Base-by-base conservation (phyloP, 345 rosid genomes). In the Mallotus nudiflorus region DNA sequence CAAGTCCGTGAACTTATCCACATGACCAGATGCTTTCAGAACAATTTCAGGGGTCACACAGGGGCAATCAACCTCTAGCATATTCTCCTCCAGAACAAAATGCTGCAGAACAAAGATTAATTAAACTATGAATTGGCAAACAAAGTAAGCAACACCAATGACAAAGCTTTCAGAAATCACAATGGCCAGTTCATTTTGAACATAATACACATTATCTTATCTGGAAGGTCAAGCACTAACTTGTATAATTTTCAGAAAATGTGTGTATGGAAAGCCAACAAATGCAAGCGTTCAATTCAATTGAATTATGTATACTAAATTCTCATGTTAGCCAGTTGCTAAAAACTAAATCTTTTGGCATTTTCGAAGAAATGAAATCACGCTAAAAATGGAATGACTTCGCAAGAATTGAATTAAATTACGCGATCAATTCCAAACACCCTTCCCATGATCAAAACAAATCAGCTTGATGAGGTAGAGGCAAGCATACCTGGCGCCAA, bases 31-130 rank as follows among this genome's bases (percentile, higher is more conserved):
- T 8, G 98, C 98, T 85, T 90, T 94, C 33, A 91, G 85, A 48
- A 94, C 96, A 78, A 82, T 82, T 82, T 94, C 98, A 2, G 97
- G 98, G 7, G 98, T 94, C 78, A 94, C 97, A 75, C 97, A 88
- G 4, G 98, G 96, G 76, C 97, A 90, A 69, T 90, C 96, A 62
- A 91, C 96, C 80, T 94, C 98, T 60, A 91, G 77, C 97, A 94
- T 94, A 73, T 90, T 84, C 85, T 94, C 98, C 82, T 91, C 96
- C 0, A 86, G 91, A 55, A 91, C 85, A 75, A 94, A 94, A 83
- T 94, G 98, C 97, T 94, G 80, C n/a, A 73, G 75, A 56, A n/a
- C 20, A 45, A 55, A 61, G 12, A 71, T 40, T 42, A 42, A 45
- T 25, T 1, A 27, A 29, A 64, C 44, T 54, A 71, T 42, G 46